These are phyloP conservation scores for Podospora bellae-mahoneyi DNA, from an alignment of 495 filamentous ascomycete genomes.

Conservation along the genomic window DNA sequence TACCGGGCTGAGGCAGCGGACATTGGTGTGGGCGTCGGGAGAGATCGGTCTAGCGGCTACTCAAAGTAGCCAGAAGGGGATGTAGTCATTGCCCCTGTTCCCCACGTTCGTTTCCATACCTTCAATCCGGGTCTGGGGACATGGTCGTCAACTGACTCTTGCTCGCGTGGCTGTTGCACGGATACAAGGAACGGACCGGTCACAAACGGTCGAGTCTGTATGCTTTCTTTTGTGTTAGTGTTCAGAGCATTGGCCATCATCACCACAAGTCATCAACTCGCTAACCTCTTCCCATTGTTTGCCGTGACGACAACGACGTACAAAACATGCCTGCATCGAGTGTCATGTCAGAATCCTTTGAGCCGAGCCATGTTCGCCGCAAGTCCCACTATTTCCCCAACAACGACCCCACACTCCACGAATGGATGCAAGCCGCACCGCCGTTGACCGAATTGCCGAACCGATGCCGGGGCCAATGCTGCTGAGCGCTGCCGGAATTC, in stretches of 20 bases:
- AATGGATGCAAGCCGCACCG: constrained; percentile 1
- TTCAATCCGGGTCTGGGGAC: constrained; percentile 3
- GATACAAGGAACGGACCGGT: background rate
- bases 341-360: constrained; percentile 18
- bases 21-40: constrained; percentile 22
- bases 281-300: background rate
- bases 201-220: background rate
- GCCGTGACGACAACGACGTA: background rate
- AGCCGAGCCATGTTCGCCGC: constrained; percentile 23
- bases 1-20: constrained; percentile 6
- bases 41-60: constrained; percentile 36
- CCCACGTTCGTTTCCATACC: constrained; percentile 10
- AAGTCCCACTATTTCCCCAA: background rate
- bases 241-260: background rate
- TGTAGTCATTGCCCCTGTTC: constrained; percentile 5
- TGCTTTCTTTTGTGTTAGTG: background rate
- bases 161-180: background rate
- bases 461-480: constrained; percentile 18
- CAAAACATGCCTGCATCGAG: background rate
- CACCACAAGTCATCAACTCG: background rate
- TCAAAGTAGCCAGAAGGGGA: constrained; percentile 6
- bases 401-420: background rate
- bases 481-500: background rate
- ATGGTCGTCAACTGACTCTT: constrained; percentile 7
- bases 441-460: constrained; percentile 34